Evolutionary conservation across 352 stramenopile genomes (phyloP).

Genomic region (Globisporangium irregulare): DNA sequence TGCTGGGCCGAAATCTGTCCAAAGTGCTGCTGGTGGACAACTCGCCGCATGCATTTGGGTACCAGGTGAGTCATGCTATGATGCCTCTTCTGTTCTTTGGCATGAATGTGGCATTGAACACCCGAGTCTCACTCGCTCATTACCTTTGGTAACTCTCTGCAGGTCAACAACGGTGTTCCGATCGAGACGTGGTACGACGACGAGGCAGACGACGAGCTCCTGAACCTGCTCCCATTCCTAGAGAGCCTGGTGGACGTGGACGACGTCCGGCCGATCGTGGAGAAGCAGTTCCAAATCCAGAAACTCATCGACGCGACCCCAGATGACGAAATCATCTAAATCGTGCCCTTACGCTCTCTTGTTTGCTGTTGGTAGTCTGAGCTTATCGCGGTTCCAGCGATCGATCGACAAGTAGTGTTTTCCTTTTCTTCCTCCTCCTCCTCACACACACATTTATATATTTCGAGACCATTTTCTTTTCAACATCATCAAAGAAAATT

Average conservation of each 20-base stretch:
- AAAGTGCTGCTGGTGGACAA: conserved; percentile 97
- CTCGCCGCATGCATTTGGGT: conserved; percentile 97
- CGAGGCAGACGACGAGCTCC: conserved; percentile 93
- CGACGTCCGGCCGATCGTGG: conserved; percentile 88
- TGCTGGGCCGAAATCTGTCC: conserved; percentile 92
- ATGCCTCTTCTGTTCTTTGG: background rate
- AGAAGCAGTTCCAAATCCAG: conserved; percentile 90
- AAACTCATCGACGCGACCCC: conserved; percentile 83
- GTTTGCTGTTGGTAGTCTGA: conserved; percentile 5
- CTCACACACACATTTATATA: background rate
- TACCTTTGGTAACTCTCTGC: background rate
- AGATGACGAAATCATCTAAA: conserved; percentile 41
- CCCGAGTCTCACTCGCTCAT: background rate
- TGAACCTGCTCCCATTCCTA: conserved; percentile 96
- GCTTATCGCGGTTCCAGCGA: background rate
- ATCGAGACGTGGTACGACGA: conserved; percentile 99
- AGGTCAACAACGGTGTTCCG: conserved; percentile 96
- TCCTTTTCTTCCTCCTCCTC: background rate
- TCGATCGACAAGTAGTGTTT: background rate
- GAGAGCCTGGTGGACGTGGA: conserved; percentile 83
- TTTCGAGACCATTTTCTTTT: conserved; percentile 1
- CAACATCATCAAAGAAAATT: background rate
- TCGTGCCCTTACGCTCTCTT: background rate
- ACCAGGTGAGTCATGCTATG: conserved; percentile 71
- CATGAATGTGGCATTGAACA: background rate